A percentile compares a stretch with the other conserved stretches of the same genome.
Evolutionary conservation across 352 stramenopile genomes (phyloP).

Genomic region (Hyaloperonospora brassicae): DNA sequence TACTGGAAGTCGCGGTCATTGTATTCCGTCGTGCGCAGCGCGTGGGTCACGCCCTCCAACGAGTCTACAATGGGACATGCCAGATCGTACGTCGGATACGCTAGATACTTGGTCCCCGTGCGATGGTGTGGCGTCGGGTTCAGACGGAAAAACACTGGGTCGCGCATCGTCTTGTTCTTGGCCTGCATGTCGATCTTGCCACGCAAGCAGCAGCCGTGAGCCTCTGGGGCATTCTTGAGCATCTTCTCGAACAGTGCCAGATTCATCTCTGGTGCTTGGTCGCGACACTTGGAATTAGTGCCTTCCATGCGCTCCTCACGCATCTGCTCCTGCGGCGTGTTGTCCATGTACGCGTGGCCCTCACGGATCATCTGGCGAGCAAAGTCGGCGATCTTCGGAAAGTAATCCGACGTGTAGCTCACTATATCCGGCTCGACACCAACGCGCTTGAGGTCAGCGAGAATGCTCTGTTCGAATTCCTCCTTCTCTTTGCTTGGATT

Average conservation of each 20-base stretch:
- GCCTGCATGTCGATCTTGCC: slow-evolving; percentile 94
- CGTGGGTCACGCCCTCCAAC: slow-evolving; percentile 98
- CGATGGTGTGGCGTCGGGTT: slow-evolving; percentile 84
- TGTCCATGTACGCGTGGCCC: slow-evolving; percentile 98
- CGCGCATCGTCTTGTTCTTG: slow-evolving; percentile 85
- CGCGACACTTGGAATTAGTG: slow-evolving; percentile 86
- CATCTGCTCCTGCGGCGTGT: slow-evolving; percentile 98
- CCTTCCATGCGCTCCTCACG: slow-evolving; percentile 92
- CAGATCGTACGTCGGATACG: slow-evolving; percentile 99
- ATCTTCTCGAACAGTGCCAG: slow-evolving; percentile 95
- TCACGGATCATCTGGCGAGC: slow-evolving; percentile 92
- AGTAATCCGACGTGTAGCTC: slow-evolving; percentile 98
- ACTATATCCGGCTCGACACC: slow-evolving; percentile 72
- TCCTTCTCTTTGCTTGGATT: slow-evolving; percentile 99
- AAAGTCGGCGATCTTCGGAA: slow-evolving; percentile 91
- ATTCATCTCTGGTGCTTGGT: slow-evolving; percentile 78
- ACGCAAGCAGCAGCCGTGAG: slow-evolving; percentile 71
- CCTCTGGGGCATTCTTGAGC: slow-evolving; percentile 85
- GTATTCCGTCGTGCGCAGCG: slow-evolving; percentile 98
- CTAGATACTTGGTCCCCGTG: slow-evolving; percentile 95
- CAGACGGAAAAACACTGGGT: slow-evolving; percentile 84
- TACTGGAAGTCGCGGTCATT: slow-evolving; percentile 99
- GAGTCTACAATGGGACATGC: slow-evolving; percentile 99
- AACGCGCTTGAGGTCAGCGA: slow-evolving; percentile 84
- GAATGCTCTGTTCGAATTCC: slow-evolving; percentile 96